These are phyloP conservation scores for Amaranthus hypochondriacus DNA, from an alignment of 148 eudicot species.

Conservation along the genomic window DNA sequence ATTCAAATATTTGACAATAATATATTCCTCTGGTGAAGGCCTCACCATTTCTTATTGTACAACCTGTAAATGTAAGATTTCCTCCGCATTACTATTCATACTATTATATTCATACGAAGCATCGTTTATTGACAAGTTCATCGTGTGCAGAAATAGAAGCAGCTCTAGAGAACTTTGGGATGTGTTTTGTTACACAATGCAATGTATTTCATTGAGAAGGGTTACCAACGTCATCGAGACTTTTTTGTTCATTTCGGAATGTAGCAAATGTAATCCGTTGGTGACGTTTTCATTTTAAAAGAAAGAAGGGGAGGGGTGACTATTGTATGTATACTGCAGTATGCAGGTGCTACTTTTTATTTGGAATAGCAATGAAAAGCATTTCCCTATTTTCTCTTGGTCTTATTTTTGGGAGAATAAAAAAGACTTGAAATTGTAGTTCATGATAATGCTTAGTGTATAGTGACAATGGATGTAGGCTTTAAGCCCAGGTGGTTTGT, in stretches of 20 bases:
- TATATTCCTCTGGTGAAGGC: conserved; percentile 4
- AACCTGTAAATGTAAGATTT: conserved; percentile 54
- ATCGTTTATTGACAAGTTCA: background rate
- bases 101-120: background rate
- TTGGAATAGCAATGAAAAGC: too few species aligned
- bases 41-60: conserved; percentile 23
- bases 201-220: background rate
- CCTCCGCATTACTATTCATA: background rate
- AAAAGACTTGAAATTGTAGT: too few species aligned
- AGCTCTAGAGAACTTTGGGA: conserved; percentile 11
- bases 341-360: too few species aligned
- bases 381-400: too few species aligned
- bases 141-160: conserved; percentile 24
- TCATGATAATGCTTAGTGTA: too few species aligned
- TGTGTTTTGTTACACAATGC: conserved; percentile 7
- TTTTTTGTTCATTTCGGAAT: conserved; percentile 9
- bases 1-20: conserved; percentile 27
- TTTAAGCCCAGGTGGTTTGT: too few species aligned
- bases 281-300: background rate
- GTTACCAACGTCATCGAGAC: conserved; percentile 15
- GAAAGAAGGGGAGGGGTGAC: background rate
- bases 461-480: too few species aligned
- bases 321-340: too few species aligned
- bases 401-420: too few species aligned
- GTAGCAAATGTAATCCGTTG: conserved; percentile 4